Base-by-base conservation (phyloP, 2,329 filamentous ascomycete species). In the Pseudocercospora ulei region DNA sequence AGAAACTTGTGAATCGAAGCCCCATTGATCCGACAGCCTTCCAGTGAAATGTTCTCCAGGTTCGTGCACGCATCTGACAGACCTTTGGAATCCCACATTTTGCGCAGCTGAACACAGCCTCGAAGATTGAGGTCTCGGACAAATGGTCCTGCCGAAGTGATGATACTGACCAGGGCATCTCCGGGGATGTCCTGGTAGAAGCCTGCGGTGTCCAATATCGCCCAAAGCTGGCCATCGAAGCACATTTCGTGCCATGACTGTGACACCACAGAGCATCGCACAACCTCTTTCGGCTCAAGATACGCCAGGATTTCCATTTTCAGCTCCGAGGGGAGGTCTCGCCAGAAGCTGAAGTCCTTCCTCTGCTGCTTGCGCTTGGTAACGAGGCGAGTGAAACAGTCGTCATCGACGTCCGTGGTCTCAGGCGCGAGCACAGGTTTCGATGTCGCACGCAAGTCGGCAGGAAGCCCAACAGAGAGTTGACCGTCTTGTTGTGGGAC, bases 181-280 rank as follows among this genome's bases (percentile, higher is more conserved):
- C 82, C 82, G 0, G 88, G 80, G 48, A 96, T 96, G 36, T 86
- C 75, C 48, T 73, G 75, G 58, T 96, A 95, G 61, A 88, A 96
- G 34, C 82, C 78, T 5, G 85, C 33, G 5, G 59, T 66, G 38
- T 96, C 86, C 33, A 96, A 72, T 26, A 73, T 76, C 3, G 77
- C 78, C 90, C 90, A 98, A 9, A 96, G 65, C 63, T 98, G 90
- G 1, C 90, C 90, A 59, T 98, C 88, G 53, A 88, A 94, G 63
- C 88, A 95, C 62, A 83, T 77, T 31, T 72, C 70, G 60, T 93
- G 70, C 68, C 90, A 95, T 4, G 71, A 64, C 59, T 78, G 85
- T 57, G 78, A 88, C 12, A 90, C 81, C 11, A 75, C 67, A 1
- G 88, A 93, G 39, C 75, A 74, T 42, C 78, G 74, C 7, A 95